Evolutionary conservation across 1,139 yeast species (phyloP).

Genomic region (Meyerozyma guilliermondii): DNA sequence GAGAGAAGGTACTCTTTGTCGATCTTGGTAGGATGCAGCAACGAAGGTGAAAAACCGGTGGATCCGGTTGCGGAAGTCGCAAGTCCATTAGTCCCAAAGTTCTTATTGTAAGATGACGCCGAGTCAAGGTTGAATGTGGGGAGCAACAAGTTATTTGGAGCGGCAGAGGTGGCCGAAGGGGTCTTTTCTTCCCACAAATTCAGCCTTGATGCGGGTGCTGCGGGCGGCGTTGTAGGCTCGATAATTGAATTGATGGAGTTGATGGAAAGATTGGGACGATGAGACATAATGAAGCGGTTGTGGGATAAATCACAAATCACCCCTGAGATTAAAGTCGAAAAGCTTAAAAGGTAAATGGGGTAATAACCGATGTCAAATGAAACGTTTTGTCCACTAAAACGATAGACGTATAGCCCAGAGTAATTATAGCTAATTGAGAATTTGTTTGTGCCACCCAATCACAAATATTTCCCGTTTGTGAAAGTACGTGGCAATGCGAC

Average conservation of each 20-base stretch:
- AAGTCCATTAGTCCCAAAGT: not conserved
- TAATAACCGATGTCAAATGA: too few relatives aligned
- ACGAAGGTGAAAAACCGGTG: not conserved
- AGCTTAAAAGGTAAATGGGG: too few relatives aligned
- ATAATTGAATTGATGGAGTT: conserved; percentile 32
- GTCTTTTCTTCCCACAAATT: conserved; percentile 11
- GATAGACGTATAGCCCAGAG: too few relatives aligned
- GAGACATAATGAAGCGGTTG: conserved; percentile 12
- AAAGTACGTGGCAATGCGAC: conserved; percentile 1
- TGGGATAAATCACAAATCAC: too few relatives aligned
- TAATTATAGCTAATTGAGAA: not conserved
- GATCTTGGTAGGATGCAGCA: conserved; percentile 16
- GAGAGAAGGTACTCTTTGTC: conserved; percentile 41
- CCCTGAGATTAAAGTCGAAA: too few relatives aligned
- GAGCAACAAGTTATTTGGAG: conserved; percentile 17
- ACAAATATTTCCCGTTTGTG: not conserved
- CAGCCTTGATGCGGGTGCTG: conserved; percentile 7
- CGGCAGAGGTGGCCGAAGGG: conserved; percentile 3
- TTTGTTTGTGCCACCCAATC: not conserved
- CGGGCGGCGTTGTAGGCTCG: conserved; percentile 41
- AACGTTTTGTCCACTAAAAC: too few relatives aligned
- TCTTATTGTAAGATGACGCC: not conserved
- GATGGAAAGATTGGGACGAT: conserved; percentile 33
- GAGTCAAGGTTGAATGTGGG: conserved; percentile 25
- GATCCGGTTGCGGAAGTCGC: not conserved